Base-by-base conservation (phyloP, 129 eudicot species). In the Pulicaria dysenterica region DNA sequence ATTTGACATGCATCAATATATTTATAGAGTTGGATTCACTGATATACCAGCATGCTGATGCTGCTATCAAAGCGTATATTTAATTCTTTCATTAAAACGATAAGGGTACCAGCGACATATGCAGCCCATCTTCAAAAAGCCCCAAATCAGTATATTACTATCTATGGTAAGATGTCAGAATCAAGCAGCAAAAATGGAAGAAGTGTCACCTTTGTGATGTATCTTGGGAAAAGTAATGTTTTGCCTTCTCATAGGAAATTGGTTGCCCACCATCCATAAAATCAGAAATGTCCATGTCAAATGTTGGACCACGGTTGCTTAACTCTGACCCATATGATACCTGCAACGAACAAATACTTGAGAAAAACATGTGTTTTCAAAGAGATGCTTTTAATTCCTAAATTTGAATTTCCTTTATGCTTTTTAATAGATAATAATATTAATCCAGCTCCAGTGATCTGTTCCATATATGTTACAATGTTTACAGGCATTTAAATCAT, bases 231-330 rank as follows among this genome's bases (percentile, higher is more conserved):
- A 94, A 94, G 87, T 81, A 94, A 51, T 72, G 69, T 63, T 74
- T 85, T 49, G 96, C 99, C 53, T 90, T 86, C 66, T 88, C 96
- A 74, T 90, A 94, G n/a, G 99, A 83, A 45, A 94, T 88, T 50
- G 94, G 97, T 65, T 86, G 67, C 50, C 74, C 97, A 5, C 93
- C 96, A 19, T 94, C 99, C 89, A 90, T 78, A 73, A 94, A 90
- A 76, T 94, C 99, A 8, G 95, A 90, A 68, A 94, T 44, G 66
- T 94, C 97, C 99, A 94, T 94, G 79, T 94, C 99, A 83, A 94
- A 94, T 46, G 99, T 94, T 8, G 99, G 99, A 24, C 96, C 97
- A 69, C 99, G 97, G 55, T 94, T 94, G 83, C 97, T 90, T 59
- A 94, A 68, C 58, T 94, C 99, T 72, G 99, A 91, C 49, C 99